A percentile compares a stretch with the other conserved stretches of the same genome.
phyloP scores from a whole-genome alignment of 331 rosid genomes.

The Quercus lobata region DNA sequence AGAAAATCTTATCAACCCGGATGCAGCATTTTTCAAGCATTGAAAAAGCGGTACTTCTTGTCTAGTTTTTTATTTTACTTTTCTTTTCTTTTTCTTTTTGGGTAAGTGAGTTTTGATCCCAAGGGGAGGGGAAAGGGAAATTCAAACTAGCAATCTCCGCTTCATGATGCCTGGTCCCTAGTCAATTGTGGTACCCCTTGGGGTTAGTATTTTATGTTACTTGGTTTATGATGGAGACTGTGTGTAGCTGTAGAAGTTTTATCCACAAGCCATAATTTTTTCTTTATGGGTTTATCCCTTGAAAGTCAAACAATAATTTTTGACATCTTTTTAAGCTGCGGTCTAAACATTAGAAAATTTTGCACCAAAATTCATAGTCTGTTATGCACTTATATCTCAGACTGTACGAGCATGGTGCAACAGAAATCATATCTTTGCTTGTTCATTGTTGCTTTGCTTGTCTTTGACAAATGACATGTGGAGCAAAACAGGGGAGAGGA shows the following conservation, averaged over 20 bases:
- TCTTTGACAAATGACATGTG: constrained; percentile 12
- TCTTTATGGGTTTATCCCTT: not conserved
- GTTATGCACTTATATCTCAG: constrained; percentile 35
- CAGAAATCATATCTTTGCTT: constrained; percentile 20
- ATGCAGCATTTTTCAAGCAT: constrained; percentile 82
- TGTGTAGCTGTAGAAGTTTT: not conserved
- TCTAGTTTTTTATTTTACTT: constrained; percentile 6
- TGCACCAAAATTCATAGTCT: constrained; percentile 61
- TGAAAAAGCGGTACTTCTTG: constrained; percentile 73
- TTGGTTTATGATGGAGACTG: not conserved
- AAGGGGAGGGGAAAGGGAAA: no score
- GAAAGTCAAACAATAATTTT: not conserved
- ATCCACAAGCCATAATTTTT: not conserved
- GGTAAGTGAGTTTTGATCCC: no score
- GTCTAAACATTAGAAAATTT: not conserved
- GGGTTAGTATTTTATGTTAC: not conserved
- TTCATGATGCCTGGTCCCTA: no score
- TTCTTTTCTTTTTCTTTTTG: no score
- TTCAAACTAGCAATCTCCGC: no score
- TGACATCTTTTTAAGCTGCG: not conserved
- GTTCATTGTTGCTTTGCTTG: constrained; percentile 22
- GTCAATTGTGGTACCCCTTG: no score
- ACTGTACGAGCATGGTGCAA: constrained; percentile 77
- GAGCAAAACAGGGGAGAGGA: constrained; percentile 25
- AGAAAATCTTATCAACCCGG: constrained; percentile 80